Base-by-base conservation (phyloP, 1,284 basidiomycete genomes). In the Austroboletus novae-zelandiae region DNA sequence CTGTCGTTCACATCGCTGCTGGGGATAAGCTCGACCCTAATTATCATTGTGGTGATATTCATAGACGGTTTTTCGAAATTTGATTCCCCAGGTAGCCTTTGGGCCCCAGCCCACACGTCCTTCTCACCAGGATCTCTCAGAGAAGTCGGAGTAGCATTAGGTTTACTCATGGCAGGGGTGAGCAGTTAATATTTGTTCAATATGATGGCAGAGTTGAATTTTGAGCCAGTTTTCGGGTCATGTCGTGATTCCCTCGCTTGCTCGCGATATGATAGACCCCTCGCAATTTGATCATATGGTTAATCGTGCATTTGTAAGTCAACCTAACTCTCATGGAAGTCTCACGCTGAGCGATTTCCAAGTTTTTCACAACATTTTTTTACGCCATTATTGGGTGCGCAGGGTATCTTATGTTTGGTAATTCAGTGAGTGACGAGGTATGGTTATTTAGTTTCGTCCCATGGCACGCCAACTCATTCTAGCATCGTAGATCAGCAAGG, bases 121-220 rank as follows among this genome's bases (percentile, higher is more conserved):
- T 57, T 86, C 11, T 76, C 75, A 1, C 76, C 90, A 27, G 76
- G 80, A 47, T 76, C 64, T 59, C 70, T 68, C 52, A 79, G 65
- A 67, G 83, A 85, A 54, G 68, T 98, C 11, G 87, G 88, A 2
- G 62, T 91, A 31, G 81, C 89, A 10, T 89, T 94, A 64, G 95
- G 95, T 3, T 74, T 98, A 50, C 86, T 98, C 65, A 94, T 98
- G 87, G 92, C 92, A n/a, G 94, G 95, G 18, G 89, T 91, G 65
- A 64, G 84, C 69, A 10, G 32, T 7, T 14, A 36, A 32, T 54
- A 15, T 23, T 40, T 45, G 35, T 57, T 37, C 15, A 1, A 5
- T 27, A 29, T 31, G 25, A 25, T 13, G n/a, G 14, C 14, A 27
- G 30, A 8, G 14, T 46, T 25, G 40, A 29, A 36, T 39, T 37